Conservation (phyloP, 1,139 yeast species). For the Magnusiomyces sp. region DNA sequence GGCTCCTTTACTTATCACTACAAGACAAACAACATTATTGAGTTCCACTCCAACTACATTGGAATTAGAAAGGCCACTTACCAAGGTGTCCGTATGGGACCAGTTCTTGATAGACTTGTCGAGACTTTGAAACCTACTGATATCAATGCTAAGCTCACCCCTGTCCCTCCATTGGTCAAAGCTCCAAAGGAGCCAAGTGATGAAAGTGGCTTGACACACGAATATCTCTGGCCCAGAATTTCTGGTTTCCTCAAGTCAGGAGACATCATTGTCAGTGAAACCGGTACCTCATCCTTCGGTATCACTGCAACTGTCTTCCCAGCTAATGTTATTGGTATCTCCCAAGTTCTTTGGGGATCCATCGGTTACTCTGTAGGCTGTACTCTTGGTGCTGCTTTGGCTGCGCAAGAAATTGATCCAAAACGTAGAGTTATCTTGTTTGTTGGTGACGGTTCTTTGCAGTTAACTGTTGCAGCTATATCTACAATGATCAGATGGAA, state of each 20-base stretch:
- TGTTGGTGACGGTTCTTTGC: constrained; percentile 87
- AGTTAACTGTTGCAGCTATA: constrained; percentile 80
- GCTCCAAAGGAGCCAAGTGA: constrained; percentile 23
- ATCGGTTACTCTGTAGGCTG: constrained; percentile 87
- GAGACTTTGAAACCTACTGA: constrained; percentile 13
- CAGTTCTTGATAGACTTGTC: constrained; percentile 46
- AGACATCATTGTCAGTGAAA: constrained; percentile 74
- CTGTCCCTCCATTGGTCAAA: constrained; percentile 19
- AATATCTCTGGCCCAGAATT: constrained; percentile 74
- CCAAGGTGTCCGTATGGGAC: constrained; percentile 74
- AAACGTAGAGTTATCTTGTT: constrained; percentile 67
- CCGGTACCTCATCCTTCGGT: constrained; percentile 89
- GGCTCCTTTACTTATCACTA: constrained; percentile 81
- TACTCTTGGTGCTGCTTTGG: constrained; percentile 75
- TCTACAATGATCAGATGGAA: constrained; percentile 78
- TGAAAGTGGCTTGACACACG: constrained; percentile 49
- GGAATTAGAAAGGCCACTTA: constrained; percentile 68
- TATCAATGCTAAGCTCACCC: constrained; percentile 15
- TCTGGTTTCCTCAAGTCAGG: constrained; percentile 70
- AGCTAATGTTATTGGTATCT: constrained; percentile 60
- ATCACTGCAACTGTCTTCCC: constrained; percentile 75
- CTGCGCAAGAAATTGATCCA: constrained; percentile 66
- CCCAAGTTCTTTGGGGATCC: constrained; percentile 88
- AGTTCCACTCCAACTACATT: constrained; percentile 83
- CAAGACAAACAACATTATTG: constrained; percentile 70